phyloP scores from a whole-genome alignment of 176 grass and related monocot genomes.

The Saccharum officinarum region DNA sequence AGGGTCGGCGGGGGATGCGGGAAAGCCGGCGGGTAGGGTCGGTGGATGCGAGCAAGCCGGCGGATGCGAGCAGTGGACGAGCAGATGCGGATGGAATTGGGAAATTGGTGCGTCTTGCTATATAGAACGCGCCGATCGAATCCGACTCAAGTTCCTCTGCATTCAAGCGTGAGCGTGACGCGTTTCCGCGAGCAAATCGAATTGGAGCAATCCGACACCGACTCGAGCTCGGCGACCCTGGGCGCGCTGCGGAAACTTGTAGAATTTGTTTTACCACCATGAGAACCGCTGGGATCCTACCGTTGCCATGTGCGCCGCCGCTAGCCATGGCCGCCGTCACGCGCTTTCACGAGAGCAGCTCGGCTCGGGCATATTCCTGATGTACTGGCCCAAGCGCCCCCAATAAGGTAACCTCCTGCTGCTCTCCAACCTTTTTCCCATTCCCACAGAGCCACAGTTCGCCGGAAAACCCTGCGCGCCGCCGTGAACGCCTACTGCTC shows the following conservation, averaged over 20 bases:
- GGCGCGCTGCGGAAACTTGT: background rate
- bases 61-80: background rate
- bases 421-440: background rate
- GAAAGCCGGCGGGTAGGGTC: too few species aligned
- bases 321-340: background rate
- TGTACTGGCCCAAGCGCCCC: background rate
- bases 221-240: background rate
- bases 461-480: too few species aligned
- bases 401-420: background rate
- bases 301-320: background rate
- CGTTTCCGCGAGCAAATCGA: background rate
- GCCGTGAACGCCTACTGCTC: too few species aligned
- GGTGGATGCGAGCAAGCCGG: too few species aligned
- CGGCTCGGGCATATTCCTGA: background rate
- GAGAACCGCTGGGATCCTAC: background rate
- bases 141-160: background rate
- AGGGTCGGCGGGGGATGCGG: too few species aligned
- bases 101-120: background rate
- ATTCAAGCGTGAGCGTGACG: background rate
- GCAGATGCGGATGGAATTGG: background rate
- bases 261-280: background rate
- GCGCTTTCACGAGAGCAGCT: background rate
- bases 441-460: background rate
- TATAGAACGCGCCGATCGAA: background rate
- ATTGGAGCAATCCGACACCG: background rate